These are phyloP conservation scores for Gynostemma pentaphyllum DNA, from an alignment of 306 rosid genomes.

Conservation along the genomic window DNA sequence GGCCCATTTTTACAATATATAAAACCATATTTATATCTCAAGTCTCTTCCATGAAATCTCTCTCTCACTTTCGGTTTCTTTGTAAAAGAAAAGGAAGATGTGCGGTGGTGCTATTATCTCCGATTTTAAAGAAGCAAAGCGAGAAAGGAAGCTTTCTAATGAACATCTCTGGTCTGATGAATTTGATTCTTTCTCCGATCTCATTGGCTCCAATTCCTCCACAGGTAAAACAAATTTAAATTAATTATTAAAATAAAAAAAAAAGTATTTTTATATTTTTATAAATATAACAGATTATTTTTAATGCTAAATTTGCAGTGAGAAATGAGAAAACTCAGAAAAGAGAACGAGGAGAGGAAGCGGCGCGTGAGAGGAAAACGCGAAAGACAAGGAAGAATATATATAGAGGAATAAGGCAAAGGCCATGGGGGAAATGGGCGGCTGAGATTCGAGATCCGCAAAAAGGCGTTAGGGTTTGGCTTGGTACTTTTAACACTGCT, in stretches of 20 bases:
- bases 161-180: conserved; percentile 53
- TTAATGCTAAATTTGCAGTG: neutral
- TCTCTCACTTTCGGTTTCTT: neutral
- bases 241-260: no score
- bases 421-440: conserved; percentile 99
- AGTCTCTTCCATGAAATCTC: neutral
- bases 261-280: neutral
- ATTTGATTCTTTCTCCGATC: conserved; percentile 45
- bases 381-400: conserved; percentile 40
- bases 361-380: neutral
- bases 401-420: conserved; percentile 84
- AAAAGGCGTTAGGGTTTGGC: conserved; percentile 85
- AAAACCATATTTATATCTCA: neutral
- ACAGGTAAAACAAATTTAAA: no score
- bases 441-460: conserved; percentile 92
- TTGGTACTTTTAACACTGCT: conserved; percentile 76
- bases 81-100: conserved; percentile 20
- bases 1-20: neutral
- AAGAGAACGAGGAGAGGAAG: neutral
- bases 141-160: conserved; percentile 24
- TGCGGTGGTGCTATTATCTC: conserved; percentile 95
- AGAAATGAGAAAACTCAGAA: neutral
- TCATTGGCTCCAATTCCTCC: conserved; percentile 31
- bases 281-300: neutral
- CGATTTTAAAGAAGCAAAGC: conserved; percentile 39